Evolutionary conservation across 2,329 filamentous ascomycete species (phyloP), one percentile per base, ranked within the genome.

Genomic region (Colletotrichum sp.): DNA sequence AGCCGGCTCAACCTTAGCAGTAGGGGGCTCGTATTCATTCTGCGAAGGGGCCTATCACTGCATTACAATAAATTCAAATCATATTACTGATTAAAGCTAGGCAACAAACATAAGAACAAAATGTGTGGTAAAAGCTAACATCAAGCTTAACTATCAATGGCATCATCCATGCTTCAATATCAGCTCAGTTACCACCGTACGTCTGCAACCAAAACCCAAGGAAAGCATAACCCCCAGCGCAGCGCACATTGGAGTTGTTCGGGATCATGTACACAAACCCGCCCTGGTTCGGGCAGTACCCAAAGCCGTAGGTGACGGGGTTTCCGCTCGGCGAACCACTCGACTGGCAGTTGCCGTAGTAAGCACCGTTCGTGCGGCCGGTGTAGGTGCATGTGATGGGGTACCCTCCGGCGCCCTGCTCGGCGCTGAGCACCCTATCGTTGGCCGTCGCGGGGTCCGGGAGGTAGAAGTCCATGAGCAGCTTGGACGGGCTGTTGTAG

Each of bases 241-340:
- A 71, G 18, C 32, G 69, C 30, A 71, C 69, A 18, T 66, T 71
- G 9, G 69, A 71, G 61, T 56, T 58, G 18, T 71, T 71, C n/a
- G 69, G 69, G 61, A 71, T 71, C 69, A 71, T 71, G 69, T 71
- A 71, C 30, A 66, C 8, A 10, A 36, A 71, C 6, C 69, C 69
- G 12, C 69, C 69, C 61, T 71, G 61, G 69, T 71, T 43, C 27
- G 43, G 69, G 61, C 69, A 71, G 32, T 71, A 67, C 16, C 69
- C 61, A 18, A 71, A 71, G 9, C 69, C 61, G 6, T 71, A 56
- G 1, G 66, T 62, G 8, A 66, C 69, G 34, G 69, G 69, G 27
- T 71, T 71, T 1, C 61, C 69, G 30, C 16, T 58, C 4, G 69
- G 69, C 13, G 61, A 67, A 48, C 69, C 61, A 32, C 61, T 71